Base-by-base conservation (phyloP, 169 alveolate genomes). In the Babesia gibsoni region DNA sequence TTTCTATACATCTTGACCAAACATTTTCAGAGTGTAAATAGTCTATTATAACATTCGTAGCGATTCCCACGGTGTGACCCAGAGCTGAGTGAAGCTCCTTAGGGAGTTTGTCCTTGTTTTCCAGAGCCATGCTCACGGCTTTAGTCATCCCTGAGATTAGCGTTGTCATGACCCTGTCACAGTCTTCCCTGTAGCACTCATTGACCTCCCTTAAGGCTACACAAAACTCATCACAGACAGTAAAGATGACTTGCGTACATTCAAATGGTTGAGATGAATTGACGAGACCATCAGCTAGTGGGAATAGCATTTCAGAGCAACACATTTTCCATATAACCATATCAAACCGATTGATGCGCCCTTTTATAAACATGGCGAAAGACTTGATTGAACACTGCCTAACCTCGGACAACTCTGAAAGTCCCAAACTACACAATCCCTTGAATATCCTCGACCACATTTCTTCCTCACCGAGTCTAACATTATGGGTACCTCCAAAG, bases 51-150 rank as follows among this genome's bases (percentile, higher is more conserved):
- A 61, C 29, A 33, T 61, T 61, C 22, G 72, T 61, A 29, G 58
- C 56, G 29, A 61, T 61, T 4, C 72, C 46, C n/a, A 61, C 18
- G 4, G 72, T 58, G 35, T 33, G 0, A 14, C 72, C 37, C 22
- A 61, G 58, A 5, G 72, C 56, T 20, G 72, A 45, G 52, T 61
- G 42, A n/a, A 61, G 58, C 36, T 61, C 72, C 61, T 61, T 61
- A 27, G 72, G 72, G 22, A 61, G 46, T 32, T 45, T 6, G 20
- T 16, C 16, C 22, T 61, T 61, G 72, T 61, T 61, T 22, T 37
- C 59, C 30, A 61, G 22, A 6, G 72, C 46, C 32, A 58, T 46
- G 59, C 29, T 16, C 10, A 61, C 72, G 8, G 46, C 72, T 48
- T 25, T 42, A 32, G 42, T 58, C 20, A 61, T 56, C 29, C 72